These are phyloP conservation scores for Fagus crenata DNA, from an alignment of 306 rosid species.

Conservation along the genomic window DNA sequence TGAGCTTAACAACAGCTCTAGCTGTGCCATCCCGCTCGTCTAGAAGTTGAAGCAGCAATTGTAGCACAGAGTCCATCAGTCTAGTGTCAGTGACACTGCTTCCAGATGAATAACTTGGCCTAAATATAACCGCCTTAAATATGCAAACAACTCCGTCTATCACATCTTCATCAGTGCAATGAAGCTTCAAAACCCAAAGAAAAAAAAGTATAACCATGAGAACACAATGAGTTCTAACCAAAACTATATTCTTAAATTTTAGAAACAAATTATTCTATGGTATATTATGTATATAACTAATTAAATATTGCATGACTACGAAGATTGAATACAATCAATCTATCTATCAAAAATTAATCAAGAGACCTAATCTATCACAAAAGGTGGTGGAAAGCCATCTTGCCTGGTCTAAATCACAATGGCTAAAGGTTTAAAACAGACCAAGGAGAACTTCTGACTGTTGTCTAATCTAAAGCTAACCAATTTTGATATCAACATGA, in stretches of 20 bases:
- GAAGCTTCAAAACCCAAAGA: constrained; percentile 53
- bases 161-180: constrained; percentile 67
- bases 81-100: constrained; percentile 40
- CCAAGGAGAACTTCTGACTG: neutral
- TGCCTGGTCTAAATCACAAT: neutral
- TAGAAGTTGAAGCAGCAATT: constrained; percentile 66
- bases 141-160: constrained; percentile 62
- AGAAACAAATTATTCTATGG: constrained; percentile 14
- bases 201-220: constrained; percentile 15
- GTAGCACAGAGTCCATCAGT: constrained; percentile 56
- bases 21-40: constrained; percentile 81
- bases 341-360: neutral
- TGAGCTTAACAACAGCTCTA: constrained; percentile 77
- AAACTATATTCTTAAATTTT: constrained; percentile 12
- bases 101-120: constrained; percentile 51
- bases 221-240: constrained; percentile 14
- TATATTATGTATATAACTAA: neutral
- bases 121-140: constrained; percentile 69
- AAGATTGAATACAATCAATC: neutral
- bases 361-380: constrained; percentile 9
- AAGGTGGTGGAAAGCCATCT: constrained; percentile 17
- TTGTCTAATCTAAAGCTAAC: neutral
- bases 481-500: neutral
- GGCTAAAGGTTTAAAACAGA: neutral
- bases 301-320: constrained; percentile 13